These are phyloP conservation scores for Kickxella alabastrina DNA, from an alignment of 192 early-diverging fungal species.

Conservation along the genomic window DNA sequence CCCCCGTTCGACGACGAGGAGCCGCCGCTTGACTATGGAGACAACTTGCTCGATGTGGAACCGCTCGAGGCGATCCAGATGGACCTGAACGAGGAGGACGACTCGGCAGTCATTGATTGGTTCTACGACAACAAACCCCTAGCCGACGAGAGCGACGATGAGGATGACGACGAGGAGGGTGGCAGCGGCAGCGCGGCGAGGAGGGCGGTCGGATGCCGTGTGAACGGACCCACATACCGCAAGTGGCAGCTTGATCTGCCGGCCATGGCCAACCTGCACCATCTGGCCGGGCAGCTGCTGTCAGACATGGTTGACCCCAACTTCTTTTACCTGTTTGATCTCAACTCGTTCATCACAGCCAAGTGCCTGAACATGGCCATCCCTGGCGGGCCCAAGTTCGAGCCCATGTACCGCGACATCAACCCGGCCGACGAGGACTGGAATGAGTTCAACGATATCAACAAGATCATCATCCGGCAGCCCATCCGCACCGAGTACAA, in stretches of 20 bases:
- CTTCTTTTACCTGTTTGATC: slow-evolving; percentile 98
- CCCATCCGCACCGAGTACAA: slow-evolving; percentile 99
- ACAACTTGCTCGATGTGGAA: slow-evolving; percentile 97
- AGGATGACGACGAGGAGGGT: background rate
- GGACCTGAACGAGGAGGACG: slow-evolving; percentile 96
- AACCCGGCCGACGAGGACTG: slow-evolving; percentile 98
- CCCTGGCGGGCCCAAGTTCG: slow-evolving; percentile 97
- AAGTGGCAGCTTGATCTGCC: slow-evolving; percentile 89
- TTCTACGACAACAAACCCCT: slow-evolving; percentile 97
- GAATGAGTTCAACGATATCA: slow-evolving; percentile 99
- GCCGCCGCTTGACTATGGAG: slow-evolving; percentile 97
- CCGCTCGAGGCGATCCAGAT: slow-evolving; percentile 98
- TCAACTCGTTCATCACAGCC: slow-evolving; percentile 92
- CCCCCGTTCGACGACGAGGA: slow-evolving; percentile 99
- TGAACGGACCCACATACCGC: slow-evolving; percentile 87
- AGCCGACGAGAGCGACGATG: slow-evolving; percentile 48
- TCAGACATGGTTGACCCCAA: slow-evolving; percentile 94
- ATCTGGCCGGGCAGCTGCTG: slow-evolving; percentile 85
- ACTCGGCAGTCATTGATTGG: slow-evolving; percentile 87
- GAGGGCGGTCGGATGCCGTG: slow-evolving; percentile 38
- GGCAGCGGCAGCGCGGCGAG: slow-evolving; percentile 14
- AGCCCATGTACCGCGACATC: slow-evolving; percentile 94
- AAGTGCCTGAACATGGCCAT: slow-evolving; percentile 98
- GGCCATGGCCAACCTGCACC: slow-evolving; percentile 92
- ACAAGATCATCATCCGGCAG: slow-evolving; percentile 99